These are phyloP conservation scores for Babesia caballi DNA, from an alignment of 169 alveolate species.

Conservation along the genomic window DNA sequence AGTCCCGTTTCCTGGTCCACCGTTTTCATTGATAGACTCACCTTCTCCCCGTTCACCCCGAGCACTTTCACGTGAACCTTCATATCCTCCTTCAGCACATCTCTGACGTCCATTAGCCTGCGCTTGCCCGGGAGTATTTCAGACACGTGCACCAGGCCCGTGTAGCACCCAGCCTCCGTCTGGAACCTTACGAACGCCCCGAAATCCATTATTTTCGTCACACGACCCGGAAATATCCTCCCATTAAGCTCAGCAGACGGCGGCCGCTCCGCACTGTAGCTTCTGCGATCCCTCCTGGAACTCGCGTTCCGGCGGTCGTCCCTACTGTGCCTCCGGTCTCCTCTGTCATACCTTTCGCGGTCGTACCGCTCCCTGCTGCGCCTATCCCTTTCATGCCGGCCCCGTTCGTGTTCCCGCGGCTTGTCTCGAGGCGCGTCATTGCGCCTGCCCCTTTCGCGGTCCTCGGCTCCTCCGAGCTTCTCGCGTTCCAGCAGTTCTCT, in stretches of 20 bases:
- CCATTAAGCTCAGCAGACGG: neutral
- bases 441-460: neutral
- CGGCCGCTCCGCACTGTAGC: neutral
- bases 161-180: constrained; percentile 66
- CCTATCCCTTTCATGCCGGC: neutral
- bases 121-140: constrained; percentile 62
- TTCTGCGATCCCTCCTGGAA: neutral
- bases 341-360: neutral
- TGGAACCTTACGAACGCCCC: constrained; percentile 77
- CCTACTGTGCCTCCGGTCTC: neutral
- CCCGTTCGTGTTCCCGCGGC: neutral
- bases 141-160: constrained; percentile 79
- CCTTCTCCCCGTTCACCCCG: constrained; percentile 52
- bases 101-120: constrained; percentile 31
- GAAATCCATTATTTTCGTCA: constrained; percentile 69
- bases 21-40: constrained; percentile 81
- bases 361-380: neutral
- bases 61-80: constrained; percentile 63
- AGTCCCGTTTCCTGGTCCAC: constrained; percentile 78
- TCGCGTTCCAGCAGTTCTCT: constrained; percentile 49
- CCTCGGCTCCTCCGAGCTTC: neutral
- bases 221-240: constrained; percentile 68
- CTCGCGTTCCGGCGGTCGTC: neutral
- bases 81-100: constrained; percentile 36
- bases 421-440: neutral